Conservation (phyloP, 2,329 filamentous ascomycete species). For the Diaporthe australafricana region DNA sequence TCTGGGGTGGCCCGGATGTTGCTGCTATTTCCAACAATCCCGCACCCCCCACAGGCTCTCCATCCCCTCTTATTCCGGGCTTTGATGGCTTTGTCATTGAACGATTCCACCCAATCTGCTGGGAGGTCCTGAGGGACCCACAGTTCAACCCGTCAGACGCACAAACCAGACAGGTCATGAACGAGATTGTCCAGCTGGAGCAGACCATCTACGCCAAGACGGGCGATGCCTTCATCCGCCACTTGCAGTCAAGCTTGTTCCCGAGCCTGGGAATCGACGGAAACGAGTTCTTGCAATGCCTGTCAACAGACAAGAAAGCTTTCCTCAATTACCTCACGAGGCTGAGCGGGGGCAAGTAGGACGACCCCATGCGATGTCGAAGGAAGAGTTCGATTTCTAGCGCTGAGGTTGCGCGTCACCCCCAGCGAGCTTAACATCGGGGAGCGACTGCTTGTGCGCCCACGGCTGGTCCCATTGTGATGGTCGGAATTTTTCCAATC, state of each 20-base stretch:
- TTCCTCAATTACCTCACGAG: constrained; percentile 73
- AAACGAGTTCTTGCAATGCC: constrained; percentile 66
- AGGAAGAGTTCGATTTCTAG: constrained; percentile 10
- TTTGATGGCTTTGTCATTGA: constrained; percentile 93
- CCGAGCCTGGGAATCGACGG: constrained; percentile 73
- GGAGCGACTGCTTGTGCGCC: background rate
- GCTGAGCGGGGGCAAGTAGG: constrained; percentile 44
- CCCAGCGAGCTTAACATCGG: background rate
- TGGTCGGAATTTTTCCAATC: background rate
- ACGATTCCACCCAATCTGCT: constrained; percentile 88
- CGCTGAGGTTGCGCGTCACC: background rate
- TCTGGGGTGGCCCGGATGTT: constrained; percentile 91
- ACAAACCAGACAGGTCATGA: constrained; percentile 87
- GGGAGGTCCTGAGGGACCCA: constrained; percentile 85
- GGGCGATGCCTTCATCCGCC: constrained; percentile 81
- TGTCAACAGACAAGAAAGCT: constrained; percentile 71
- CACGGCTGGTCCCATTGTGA: background rate
- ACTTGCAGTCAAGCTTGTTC: constrained; percentile 74
- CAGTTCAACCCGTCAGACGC: constrained; percentile 87
- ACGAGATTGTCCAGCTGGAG: constrained; percentile 88
- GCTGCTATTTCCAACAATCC: constrained; percentile 67
- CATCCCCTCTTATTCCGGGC: constrained; percentile 77
- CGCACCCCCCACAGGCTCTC: constrained; percentile 60
- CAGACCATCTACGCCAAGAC: constrained; percentile 92
- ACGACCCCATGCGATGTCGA: background rate